Conservation (phyloP, 306 rosid species). For the Pterocarpus macrocarpus region DNA sequence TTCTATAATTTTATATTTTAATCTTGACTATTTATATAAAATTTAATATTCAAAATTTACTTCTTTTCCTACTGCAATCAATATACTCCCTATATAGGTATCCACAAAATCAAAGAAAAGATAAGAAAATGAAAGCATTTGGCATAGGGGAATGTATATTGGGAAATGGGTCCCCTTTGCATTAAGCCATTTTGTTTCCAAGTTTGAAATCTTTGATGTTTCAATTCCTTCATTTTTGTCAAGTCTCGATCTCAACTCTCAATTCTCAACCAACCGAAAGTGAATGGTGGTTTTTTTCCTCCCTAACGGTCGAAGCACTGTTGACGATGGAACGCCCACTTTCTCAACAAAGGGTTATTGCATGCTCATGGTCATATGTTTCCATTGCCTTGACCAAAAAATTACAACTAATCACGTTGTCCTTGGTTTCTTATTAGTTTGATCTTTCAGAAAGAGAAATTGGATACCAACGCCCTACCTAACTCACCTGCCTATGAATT, state of each 20-base stretch:
- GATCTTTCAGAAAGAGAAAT: constrained; percentile 3
- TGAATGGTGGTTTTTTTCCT: constrained; percentile 36
- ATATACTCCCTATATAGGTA: too few species aligned
- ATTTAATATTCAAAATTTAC: too few species aligned
- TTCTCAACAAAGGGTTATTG: background rate
- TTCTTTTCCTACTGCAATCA: too few species aligned
- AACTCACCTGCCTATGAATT: constrained; percentile 23
- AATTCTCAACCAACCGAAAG: constrained; percentile 45
- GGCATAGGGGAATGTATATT: background rate
- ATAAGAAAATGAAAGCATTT: constrained; percentile 1
- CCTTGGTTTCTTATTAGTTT: constrained; percentile 13
- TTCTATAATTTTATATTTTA: too few species aligned
- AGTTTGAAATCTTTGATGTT: constrained; percentile 36
- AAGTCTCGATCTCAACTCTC: constrained; percentile 1
- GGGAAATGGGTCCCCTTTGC: constrained; percentile 40
- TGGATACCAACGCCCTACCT: constrained; percentile 11
- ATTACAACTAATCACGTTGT: constrained; percentile 40
- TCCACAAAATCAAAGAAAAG: background rate
- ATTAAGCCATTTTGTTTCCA: constrained; percentile 28
- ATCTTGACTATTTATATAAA: too few species aligned
- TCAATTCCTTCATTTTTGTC: constrained; percentile 35
- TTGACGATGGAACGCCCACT: constrained; percentile 28
- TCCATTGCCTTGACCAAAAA: constrained; percentile 29
- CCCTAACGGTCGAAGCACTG: constrained; percentile 43
- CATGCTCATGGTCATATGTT: constrained; percentile 20